phyloP scores from a whole-genome alignment of 768 basidiomycete genomes.

The Pleurotus sapidus region DNA sequence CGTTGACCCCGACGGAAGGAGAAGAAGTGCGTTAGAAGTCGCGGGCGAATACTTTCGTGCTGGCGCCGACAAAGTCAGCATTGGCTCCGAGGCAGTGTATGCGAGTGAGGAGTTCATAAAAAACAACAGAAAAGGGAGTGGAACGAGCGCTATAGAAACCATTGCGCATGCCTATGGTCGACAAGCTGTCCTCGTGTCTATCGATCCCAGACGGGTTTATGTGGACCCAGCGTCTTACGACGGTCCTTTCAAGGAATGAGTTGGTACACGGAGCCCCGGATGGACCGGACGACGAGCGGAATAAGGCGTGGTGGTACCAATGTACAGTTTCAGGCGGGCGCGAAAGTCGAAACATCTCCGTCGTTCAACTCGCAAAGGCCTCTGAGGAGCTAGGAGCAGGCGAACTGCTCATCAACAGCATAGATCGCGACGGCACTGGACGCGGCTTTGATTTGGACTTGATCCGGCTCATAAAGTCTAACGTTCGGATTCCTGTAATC shows the following conservation, averaged over 20 bases:
- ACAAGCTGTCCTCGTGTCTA: slow-evolving; percentile 97
- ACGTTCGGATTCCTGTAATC: slow-evolving; percentile 88
- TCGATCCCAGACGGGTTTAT: slow-evolving; percentile 89
- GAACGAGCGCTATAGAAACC: slow-evolving; percentile 86
- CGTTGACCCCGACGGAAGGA: slow-evolving; percentile 92
- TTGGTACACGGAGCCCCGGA: slow-evolving; percentile 47
- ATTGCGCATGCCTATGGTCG: slow-evolving; percentile 88
- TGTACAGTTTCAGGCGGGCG: slow-evolving; percentile 96
- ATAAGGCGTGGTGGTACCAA: slow-evolving; percentile 97
- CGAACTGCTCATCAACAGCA: slow-evolving; percentile 92
- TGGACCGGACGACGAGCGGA: slow-evolving; percentile 52
- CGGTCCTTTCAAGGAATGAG: slow-evolving; percentile 65
- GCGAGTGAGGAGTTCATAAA: slow-evolving; percentile 82
- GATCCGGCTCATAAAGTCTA: slow-evolving; percentile 67
- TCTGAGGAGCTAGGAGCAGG: slow-evolving; percentile 92
- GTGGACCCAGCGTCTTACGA: slow-evolving; percentile 65
- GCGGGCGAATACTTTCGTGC: slow-evolving; percentile 95
- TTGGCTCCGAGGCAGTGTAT: slow-evolving; percentile 93
- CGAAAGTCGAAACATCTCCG: slow-evolving; percentile 78
- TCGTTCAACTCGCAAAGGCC: slow-evolving; percentile 86
- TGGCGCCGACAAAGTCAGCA: slow-evolving; percentile 98
- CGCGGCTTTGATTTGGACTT: slow-evolving; percentile 89
- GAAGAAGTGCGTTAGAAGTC: slow-evolving; percentile 85
- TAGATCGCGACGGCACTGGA: slow-evolving; percentile 94
- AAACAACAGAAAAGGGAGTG: slow-evolving; percentile 46